A percentile compares a stretch with the other conserved stretches of the same genome.
phyloP scores from a whole-genome alignment of 164 flowering plant species.

The Vitis vinifera region ASM3070453v1 NC_081807.1:585501-586000 shows the following conservation, averaged over 20 bases:
- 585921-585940: conserved; percentile 34
- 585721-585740: conserved; percentile 7
- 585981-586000: conserved; percentile 12
- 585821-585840: conserved; percentile 52
- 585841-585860: conserved; percentile 72
- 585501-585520: no score
- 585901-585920: conserved; percentile 51
- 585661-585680: not conserved
- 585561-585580: no score
- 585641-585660: not conserved
- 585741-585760: conserved; percentile 33
- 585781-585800: conserved; percentile 15
- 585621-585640: no score
- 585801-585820: conserved; percentile 17
- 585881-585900: conserved; percentile 35
- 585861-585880: conserved; percentile 47
- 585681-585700: not conserved
- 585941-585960: conserved; percentile 16
- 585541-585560: no score
- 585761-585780: conserved; percentile 26
- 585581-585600: no score
- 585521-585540: no score
- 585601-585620: no score
- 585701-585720: conserved; percentile 3
- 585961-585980: conserved; percentile 6